phyloP scores from a whole-genome alignment of 2,329 filamentous ascomycete species.

The Colletotrichum tabaci region DNA sequence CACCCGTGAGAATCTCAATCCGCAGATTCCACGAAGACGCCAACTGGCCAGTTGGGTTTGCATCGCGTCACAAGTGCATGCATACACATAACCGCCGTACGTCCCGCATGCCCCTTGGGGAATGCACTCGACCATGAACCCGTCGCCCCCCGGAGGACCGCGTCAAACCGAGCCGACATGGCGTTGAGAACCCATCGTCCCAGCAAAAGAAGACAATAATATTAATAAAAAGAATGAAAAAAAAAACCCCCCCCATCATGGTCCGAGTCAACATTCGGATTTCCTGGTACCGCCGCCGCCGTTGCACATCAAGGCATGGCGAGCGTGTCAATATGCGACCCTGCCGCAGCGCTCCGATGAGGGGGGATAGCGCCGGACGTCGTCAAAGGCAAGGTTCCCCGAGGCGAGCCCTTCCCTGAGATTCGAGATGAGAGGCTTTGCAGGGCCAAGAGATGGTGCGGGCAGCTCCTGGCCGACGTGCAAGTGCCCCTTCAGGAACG shows the following conservation, averaged over 20 bases:
- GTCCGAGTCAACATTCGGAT: slow-evolving; percentile 15
- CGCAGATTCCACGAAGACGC: slow-evolving; percentile 4
- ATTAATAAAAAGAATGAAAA: background rate
- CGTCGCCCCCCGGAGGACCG: background rate
- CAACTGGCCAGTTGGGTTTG: background rate
- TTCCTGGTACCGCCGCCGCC: slow-evolving; percentile 8
- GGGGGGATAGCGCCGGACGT: slow-evolving; percentile 8
- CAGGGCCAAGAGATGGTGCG: slow-evolving; percentile 25
- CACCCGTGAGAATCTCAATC: slow-evolving; percentile 3
- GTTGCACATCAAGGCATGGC: slow-evolving; percentile 18
- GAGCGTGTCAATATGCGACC: slow-evolving; percentile 18
- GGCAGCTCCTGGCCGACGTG: slow-evolving; percentile 22
- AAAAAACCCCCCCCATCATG: slow-evolving; percentile 2
- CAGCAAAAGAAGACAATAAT: too few species aligned
- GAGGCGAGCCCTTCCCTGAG: slow-evolving; percentile 25
- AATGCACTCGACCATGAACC: background rate
- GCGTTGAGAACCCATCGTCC: background rate
- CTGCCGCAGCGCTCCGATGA: slow-evolving; percentile 23
- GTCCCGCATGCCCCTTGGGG: background rate
- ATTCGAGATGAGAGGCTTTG: slow-evolving; percentile 17
- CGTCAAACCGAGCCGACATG: background rate
- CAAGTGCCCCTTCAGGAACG: slow-evolving; percentile 26
- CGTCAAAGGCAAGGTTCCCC: slow-evolving; percentile 28
- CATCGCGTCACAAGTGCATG: slow-evolving; percentile 26
- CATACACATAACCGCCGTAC: background rate